Evolutionary conservation across 208 protist genomes (phyloP).

Genomic region (Cochliopodium minus): DNA sequence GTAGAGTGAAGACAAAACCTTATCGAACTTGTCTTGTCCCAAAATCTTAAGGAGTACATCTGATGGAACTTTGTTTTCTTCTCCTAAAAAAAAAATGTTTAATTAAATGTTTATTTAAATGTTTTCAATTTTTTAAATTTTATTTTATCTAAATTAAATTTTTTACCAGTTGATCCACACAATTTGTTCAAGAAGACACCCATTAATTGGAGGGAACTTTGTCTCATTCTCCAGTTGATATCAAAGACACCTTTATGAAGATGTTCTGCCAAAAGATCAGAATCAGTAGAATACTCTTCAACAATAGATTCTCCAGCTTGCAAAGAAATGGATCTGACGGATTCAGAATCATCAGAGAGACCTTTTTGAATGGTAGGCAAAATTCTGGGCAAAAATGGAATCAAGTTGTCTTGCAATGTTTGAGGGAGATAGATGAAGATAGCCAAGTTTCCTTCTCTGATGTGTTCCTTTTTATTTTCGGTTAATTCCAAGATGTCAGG

Average conservation of each 20-base stretch:
- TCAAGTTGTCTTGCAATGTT: constrained; percentile 39
- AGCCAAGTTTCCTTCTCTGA: constrained; percentile 68
- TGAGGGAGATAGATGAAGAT: constrained; percentile 68
- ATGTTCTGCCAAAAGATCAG: background rate
- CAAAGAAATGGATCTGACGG: constrained; percentile 58
- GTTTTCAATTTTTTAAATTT: too few species aligned
- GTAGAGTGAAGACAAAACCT: too few species aligned
- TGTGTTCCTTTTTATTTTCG: constrained; percentile 15
- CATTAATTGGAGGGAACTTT: background rate
- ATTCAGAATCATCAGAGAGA: constrained; percentile 63
- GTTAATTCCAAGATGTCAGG: background rate
- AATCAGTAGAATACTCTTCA: constrained; percentile 26
- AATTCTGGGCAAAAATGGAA: constrained; percentile 53
- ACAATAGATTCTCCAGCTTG: constrained; percentile 64
- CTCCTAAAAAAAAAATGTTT: too few species aligned
- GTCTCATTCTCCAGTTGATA: constrained; percentile 4
- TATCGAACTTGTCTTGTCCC: too few species aligned
- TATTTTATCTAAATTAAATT: background rate
- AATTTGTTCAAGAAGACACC: background rate
- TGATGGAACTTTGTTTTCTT: too few species aligned
- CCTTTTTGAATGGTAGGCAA: constrained; percentile 65
- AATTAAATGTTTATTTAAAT: too few species aligned
- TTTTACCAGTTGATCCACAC: background rate
- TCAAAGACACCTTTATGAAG: background rate
- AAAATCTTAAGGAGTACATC: too few species aligned